Conservation (phyloP, 768 basidiomycete genomes). For the Trametes villosa region DNA sequence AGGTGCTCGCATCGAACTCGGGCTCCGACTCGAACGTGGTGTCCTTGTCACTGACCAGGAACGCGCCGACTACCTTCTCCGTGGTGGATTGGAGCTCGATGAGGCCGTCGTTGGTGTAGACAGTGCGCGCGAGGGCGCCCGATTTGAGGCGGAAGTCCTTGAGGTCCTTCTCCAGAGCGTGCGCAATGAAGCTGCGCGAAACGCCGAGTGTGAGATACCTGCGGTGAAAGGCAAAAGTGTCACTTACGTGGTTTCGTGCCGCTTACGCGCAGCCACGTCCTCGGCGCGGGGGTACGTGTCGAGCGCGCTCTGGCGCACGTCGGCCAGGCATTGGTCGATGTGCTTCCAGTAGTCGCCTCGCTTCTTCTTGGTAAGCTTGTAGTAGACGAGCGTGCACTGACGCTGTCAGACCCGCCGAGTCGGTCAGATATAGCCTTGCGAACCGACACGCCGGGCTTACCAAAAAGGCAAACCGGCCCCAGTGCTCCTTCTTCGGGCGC, state of each 20-base stretch:
- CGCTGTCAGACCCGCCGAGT: neutral
- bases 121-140: neutral
- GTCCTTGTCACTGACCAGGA: neutral
- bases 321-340: neutral
- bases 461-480: constrained; percentile 17
- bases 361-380: neutral
- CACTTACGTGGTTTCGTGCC: neutral
- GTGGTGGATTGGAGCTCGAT: neutral
- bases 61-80: neutral
- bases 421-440: neutral
- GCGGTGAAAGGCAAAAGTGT: too few species aligned
- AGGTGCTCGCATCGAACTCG: neutral
- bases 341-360: neutral
- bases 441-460: neutral
- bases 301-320: neutral
- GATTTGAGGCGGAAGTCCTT: neutral
- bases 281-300: neutral
- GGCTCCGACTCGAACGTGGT: neutral
- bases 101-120: neutral
- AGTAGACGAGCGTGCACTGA: neutral
- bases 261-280: neutral
- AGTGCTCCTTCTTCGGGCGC: constrained; percentile 7
- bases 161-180: neutral
- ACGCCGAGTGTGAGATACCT: neutral
- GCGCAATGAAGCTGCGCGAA: neutral